Conservation (phyloP, 2,329 filamentous ascomycete species). For the Alternaria metachromatica region DNA sequence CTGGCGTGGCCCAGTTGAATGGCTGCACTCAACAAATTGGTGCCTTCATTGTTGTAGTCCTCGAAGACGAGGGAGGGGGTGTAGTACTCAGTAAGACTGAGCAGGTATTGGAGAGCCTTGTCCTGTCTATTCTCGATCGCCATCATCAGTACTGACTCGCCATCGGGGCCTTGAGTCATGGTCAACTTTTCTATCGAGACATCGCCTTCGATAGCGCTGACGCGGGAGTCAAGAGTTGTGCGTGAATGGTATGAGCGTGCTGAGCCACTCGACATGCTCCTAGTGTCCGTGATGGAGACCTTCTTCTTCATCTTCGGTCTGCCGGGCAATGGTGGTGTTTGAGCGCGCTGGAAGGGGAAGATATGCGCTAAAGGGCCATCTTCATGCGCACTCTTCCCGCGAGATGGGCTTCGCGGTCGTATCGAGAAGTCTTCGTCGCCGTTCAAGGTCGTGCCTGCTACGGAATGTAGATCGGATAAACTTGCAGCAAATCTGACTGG, state of each 20-base stretch:
- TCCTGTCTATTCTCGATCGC: slow-evolving; percentile 66
- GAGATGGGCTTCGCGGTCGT: slow-evolving; percentile 29
- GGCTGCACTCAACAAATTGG: slow-evolving; percentile 86
- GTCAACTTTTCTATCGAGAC: slow-evolving; percentile 80
- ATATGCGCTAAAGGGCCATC: slow-evolving; percentile 73
- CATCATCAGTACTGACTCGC: slow-evolving; percentile 78
- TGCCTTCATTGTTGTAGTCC: slow-evolving; percentile 88
- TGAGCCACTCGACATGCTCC: slow-evolving; percentile 87
- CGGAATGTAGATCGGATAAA: slow-evolving; percentile 35
- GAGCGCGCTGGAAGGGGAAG: slow-evolving; percentile 82
- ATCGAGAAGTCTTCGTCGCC: slow-evolving; percentile 33
- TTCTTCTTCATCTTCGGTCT: slow-evolving; percentile 70
- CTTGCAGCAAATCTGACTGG: slow-evolving; percentile 44
- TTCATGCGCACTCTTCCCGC: slow-evolving; percentile 24
- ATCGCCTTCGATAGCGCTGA: slow-evolving; percentile 82
- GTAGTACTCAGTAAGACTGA: slow-evolving; percentile 79
- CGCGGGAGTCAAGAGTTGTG: slow-evolving; percentile 68
- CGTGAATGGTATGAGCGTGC: slow-evolving; percentile 82
- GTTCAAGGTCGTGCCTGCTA: slow-evolving; percentile 38
- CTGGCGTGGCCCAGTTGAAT: slow-evolving; percentile 81
- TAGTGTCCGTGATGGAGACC: slow-evolving; percentile 88
- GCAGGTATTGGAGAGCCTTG: slow-evolving; percentile 77
- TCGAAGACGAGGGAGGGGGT: slow-evolving; percentile 73
- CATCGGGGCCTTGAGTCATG: slow-evolving; percentile 71
- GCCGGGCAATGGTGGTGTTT: slow-evolving; percentile 54